Conservation (phyloP, 768 basidiomycete genomes). For the Termitomyces sp. region DNA sequence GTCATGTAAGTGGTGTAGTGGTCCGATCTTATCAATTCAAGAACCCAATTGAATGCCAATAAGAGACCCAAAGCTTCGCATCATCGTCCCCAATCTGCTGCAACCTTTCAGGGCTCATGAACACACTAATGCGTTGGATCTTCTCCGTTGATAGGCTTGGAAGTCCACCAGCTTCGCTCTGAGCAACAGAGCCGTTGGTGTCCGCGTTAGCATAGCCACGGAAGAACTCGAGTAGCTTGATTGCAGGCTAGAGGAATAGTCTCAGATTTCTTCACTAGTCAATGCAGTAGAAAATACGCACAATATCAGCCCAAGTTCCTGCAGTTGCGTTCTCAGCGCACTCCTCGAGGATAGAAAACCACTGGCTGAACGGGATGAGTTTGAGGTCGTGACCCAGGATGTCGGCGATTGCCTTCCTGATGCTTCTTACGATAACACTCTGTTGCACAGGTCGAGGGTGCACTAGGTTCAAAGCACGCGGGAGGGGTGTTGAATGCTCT, state of each 20-base stretch:
- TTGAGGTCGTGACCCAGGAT: constrained; percentile 1
- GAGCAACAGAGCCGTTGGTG: background rate
- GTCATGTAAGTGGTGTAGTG: too few species aligned
- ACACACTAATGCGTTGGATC: background rate
- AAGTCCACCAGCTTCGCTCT: constrained; percentile 8
- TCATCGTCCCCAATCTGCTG: constrained; percentile 1
- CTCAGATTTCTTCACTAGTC: too few species aligned
- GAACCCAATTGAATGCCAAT: constrained; percentile 5
- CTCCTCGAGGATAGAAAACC: constrained; percentile 14
- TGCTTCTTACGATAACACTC: constrained; percentile 11
- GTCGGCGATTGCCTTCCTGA: background rate
- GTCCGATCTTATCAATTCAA: background rate
- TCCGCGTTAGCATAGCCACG: constrained; percentile 17
- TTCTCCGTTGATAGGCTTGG: constrained; percentile 7
- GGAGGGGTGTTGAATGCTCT: constrained; percentile 12
- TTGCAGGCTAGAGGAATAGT: constrained; percentile 23
- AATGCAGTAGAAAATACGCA: background rate
- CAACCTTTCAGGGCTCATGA: background rate
- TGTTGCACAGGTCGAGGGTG: constrained; percentile 29
- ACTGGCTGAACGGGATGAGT: constrained; percentile 12
- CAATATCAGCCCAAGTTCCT: constrained; percentile 1
- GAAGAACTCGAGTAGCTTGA: constrained; percentile 32
- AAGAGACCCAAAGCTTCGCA: constrained; percentile 7
- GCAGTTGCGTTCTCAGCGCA: constrained; percentile 1
- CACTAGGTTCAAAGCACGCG: constrained; percentile 25